Base-by-base conservation (phyloP, 148 eudicot species). In the Amaranthus palmeri region DNA sequence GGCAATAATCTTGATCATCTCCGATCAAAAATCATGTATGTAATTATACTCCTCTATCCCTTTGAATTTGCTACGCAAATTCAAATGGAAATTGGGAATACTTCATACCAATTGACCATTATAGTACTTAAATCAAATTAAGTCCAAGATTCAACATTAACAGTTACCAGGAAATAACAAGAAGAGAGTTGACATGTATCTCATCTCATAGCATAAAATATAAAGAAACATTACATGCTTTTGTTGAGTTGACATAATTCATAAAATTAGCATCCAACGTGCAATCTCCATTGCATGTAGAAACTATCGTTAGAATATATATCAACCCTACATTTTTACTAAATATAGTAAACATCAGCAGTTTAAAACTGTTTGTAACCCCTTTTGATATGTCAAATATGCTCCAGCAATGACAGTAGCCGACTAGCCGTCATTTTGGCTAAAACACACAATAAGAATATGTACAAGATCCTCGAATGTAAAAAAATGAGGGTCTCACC, bases 401-500 rank as follows among this genome's bases (percentile, higher is more conserved):
- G 60, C 64, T 70, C 72, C 44, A 70, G 61, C 47, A 61, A 52
- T 53, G 54, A 53, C 67, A 70, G 42, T 61, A 43, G 71, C 50
- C 58, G 52, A 46, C 52, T 61, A 43, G 71, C 50, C 58, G 52
- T 53, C 52, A 51, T 65, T 67, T 69, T 57, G n/a, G 55, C 45
- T 61, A 61, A 57, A 69, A 69, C 54, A 54, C 49, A 10, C 44
- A 43, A 74, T 69, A 58, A 71, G 59, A 25, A 61, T 83, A 87
- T 83, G 59, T 78, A 85, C 84, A 85, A 74, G 70, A 76, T 76
- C 81, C 81, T 68, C 80, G 61, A 69, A 54, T 14, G 43, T 65
- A 67, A 66, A 78, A 74, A 79, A 74, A 61, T 71, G 82, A 71
- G 82, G 76, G 9, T 72, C 66, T 70, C 13, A 55, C 67, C 47